Base-by-base conservation (phyloP, 768 basidiomycete genomes). In the Epithele typhae region DNA sequence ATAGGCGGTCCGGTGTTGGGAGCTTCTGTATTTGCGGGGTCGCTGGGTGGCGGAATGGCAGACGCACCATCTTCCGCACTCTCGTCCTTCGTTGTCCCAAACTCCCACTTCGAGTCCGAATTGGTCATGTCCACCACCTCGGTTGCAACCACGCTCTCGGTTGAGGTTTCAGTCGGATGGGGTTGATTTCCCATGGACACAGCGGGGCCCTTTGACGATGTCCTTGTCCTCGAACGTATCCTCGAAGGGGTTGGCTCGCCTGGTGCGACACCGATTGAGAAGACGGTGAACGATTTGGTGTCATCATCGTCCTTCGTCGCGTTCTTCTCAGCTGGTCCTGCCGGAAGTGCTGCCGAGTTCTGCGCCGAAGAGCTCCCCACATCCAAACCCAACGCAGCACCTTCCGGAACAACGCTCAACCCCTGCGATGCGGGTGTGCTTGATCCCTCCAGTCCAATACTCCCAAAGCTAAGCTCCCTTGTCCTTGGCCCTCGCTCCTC, bases 391-490 rank as follows among this genome's bases (percentile, higher is more conserved):
- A 56, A 23, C 22, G 34, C 51, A 30, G 35, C 39, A 22, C 45
- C 44, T 15, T 37, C 38, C 18, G 39, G 24, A 14, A 40, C 45
- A 37, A 36, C 40, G 15, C 27, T 51, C 32, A 30, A 10, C 10
- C 32, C 22, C 27, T 43, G 44, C 15, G 48, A 45, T 35, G 44
- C 45, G 5, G 41, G 48, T 18, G 24, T 46, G 17, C 47, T 34
- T 56, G 45, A 30, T 54, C 58, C 15, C 61, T 48, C 0, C 62
- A 69, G 2, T 59, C 50, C 19, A 63, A 47, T 77, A 43, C 73
- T 78, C 6, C 80, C 80, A 56, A 81, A 81, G 5, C 77, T 66
- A 33, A 81, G 69, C 41, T 64, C 63, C 52, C 61, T 46, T 8
- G 57, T 52, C 30, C 57, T 55, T 48, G 53, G 40, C 6, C 54